Conservation (phyloP, 176 grass and related monocot species). For the Aegilops umbellulata region DNA sequence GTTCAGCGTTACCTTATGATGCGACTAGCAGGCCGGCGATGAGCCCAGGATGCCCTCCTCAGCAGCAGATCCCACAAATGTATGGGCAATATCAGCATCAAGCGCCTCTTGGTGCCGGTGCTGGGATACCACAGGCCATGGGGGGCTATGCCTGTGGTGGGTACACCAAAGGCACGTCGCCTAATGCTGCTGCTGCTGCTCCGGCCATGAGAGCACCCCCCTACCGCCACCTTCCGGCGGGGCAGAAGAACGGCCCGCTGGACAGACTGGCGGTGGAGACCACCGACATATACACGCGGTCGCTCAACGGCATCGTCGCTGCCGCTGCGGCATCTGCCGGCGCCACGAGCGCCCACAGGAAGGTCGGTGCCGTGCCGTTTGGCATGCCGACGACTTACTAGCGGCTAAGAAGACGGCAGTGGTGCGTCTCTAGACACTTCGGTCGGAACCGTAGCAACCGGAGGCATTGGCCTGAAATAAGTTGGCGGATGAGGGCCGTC, state of each 20-base stretch:
- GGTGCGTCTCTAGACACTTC: no score
- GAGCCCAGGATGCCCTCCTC: conserved; percentile 48
- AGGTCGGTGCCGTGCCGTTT: conserved; percentile 56
- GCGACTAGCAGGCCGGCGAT: conserved; percentile 33
- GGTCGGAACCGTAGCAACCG: no score
- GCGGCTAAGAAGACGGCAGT: not conserved
- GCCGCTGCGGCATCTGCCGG: conserved; percentile 53
- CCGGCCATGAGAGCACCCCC: conserved; percentile 59
- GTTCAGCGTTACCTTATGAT: conserved; percentile 47
- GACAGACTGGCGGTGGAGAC: conserved; percentile 47
- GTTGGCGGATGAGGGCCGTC: no score
- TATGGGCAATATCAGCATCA: conserved; percentile 46
- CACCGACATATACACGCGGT: conserved; percentile 52
- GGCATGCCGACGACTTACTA: conserved; percentile 80
- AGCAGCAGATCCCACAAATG: conserved; percentile 47
- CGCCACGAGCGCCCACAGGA: conserved; percentile 49
- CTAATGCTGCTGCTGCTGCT: conserved; percentile 31
- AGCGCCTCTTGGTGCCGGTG: not conserved
- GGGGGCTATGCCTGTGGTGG: conserved; percentile 25
- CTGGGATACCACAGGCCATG: conserved; percentile 43
- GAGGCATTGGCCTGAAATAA: no score
- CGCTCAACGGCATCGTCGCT: conserved; percentile 62
- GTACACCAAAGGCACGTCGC: conserved; percentile 22
- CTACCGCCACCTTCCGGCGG: conserved; percentile 51
- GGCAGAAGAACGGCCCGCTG: conserved; percentile 25